phyloP scores from a whole-genome alignment of 23 red algal genomes.

The Gracilaria gracilis region DNA sequence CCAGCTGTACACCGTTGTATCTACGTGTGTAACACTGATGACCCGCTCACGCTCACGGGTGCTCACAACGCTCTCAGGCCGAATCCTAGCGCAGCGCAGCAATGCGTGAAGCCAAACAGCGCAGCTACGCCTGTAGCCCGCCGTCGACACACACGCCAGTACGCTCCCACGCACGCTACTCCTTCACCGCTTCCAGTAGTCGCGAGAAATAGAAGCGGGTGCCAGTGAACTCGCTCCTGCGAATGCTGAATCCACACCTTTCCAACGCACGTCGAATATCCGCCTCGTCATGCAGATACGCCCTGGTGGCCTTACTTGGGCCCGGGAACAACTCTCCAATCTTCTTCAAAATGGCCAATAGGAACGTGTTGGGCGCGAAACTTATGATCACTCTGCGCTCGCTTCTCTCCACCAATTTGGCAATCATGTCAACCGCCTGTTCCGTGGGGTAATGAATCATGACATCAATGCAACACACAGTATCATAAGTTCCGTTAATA shows the following conservation, averaged over 20 bases:
- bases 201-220: slow-evolving; percentile 93
- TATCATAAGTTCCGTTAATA: slow-evolving; percentile 76
- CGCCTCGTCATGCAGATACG: slow-evolving; percentile 89
- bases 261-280: slow-evolving; percentile 72
- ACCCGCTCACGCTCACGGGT: no score
- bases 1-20: no score
- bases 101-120: no score
- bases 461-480: slow-evolving; percentile 96
- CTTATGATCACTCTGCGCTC: slow-evolving; percentile 79
- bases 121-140: no score
- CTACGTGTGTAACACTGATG: no score
- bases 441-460: slow-evolving; percentile 97
- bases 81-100: no score
- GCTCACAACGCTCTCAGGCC: no score
- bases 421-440: slow-evolving; percentile 78
- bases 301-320: slow-evolving; percentile 93
- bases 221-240: slow-evolving; percentile 66
- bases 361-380: slow-evolving; percentile 91
- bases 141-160: background rate
- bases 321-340: slow-evolving; percentile 98
- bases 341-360: slow-evolving; percentile 85
- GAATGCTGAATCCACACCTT: slow-evolving; percentile 68
- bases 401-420: slow-evolving; percentile 53
- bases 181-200: slow-evolving; percentile 78
- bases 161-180: slow-evolving; percentile 18